Evolutionary conservation across 106 monocot species (phyloP).

Genomic region (Acorus calamus): DNA sequence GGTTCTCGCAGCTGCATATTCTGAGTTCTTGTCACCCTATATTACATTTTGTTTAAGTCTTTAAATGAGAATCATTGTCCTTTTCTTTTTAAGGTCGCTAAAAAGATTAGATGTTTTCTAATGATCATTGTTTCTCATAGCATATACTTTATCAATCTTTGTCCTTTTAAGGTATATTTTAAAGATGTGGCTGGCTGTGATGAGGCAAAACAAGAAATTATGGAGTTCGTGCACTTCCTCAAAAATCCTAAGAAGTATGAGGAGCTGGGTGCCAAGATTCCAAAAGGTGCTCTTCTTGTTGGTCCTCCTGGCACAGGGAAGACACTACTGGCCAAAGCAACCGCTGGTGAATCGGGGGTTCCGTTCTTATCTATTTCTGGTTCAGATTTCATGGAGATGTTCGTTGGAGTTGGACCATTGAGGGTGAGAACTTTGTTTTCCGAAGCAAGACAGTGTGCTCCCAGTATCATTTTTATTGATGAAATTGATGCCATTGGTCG

Average conservation of each 20-base stretch:
- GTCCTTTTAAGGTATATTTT: slow-evolving; percentile 51
- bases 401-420: slow-evolving; percentile 97
- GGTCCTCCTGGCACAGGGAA: slow-evolving; percentile 98
- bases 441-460: slow-evolving; percentile 87
- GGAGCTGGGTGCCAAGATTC: slow-evolving; percentile 91
- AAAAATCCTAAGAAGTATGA: slow-evolving; percentile 98
- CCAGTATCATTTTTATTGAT: slow-evolving; percentile 91
- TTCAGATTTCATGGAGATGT: slow-evolving; percentile 99
- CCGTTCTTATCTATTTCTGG: slow-evolving; percentile 97
- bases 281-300: slow-evolving; percentile 97
- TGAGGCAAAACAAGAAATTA: slow-evolving; percentile 99
- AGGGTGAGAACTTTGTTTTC: slow-evolving; percentile 85
- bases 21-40: too few species aligned
- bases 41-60: too few species aligned
- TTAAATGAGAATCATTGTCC: not conserved
- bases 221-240: slow-evolving; percentile 98
- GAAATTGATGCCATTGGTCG: slow-evolving; percentile 92
- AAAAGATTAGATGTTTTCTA: not conserved
- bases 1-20: too few species aligned
- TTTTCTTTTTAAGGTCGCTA: not conserved
- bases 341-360: slow-evolving; percentile 91
- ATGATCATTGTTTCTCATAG: not conserved
- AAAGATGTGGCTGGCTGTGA: slow-evolving; percentile 99
- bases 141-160: too few species aligned
- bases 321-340: slow-evolving; percentile 97